phyloP scores from a whole-genome alignment of 768 basidiomycete genomes.

The Cubamyces sp. region DNA sequence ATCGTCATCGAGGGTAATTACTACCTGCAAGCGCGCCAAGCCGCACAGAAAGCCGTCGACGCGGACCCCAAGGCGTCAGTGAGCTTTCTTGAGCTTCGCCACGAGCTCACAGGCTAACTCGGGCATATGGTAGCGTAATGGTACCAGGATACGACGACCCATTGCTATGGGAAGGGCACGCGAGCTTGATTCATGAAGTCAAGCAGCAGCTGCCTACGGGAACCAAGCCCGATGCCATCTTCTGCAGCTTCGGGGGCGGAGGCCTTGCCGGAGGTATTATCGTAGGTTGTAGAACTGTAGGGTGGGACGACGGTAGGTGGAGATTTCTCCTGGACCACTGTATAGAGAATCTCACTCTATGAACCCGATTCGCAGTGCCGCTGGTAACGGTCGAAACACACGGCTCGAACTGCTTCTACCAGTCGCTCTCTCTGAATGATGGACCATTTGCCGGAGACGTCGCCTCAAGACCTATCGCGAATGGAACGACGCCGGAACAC shows the following conservation, averaged over 20 bases:
- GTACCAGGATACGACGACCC: slow-evolving; percentile 75
- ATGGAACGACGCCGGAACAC: slow-evolving; percentile 45
- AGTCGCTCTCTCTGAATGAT: slow-evolving; percentile 62
- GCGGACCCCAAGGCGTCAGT: slow-evolving; percentile 58
- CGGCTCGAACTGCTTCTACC: slow-evolving; percentile 76
- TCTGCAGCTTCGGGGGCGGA: slow-evolving; percentile 79
- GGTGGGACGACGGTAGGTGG: slow-evolving; percentile 68
- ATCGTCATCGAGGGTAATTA: slow-evolving; percentile 58
- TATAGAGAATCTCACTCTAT: not conserved
- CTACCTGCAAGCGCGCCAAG: slow-evolving; percentile 60
- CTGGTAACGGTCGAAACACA: slow-evolving; percentile 70
- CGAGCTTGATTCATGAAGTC: slow-evolving; percentile 74
- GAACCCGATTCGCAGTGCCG: slow-evolving; percentile 58
- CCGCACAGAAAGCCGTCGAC: slow-evolving; percentile 51
- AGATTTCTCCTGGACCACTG: no score
- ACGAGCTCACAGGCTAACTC: not conserved
- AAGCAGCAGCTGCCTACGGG: slow-evolving; percentile 48
- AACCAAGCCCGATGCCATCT: slow-evolving; percentile 65
- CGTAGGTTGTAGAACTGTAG: slow-evolving; percentile 60
- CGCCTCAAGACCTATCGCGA: slow-evolving; percentile 37
- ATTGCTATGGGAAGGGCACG: slow-evolving; percentile 74
- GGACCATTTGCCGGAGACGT: slow-evolving; percentile 41
- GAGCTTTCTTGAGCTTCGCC: no score
- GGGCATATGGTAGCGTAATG: slow-evolving; percentile 50
- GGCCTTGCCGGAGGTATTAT: slow-evolving; percentile 74